A percentile compares a stretch with the other conserved stretches of the same genome.
Evolutionary conservation across 164 flowering plant genomes (phyloP).

Genomic region (Magnolia officinalis): DNA sequence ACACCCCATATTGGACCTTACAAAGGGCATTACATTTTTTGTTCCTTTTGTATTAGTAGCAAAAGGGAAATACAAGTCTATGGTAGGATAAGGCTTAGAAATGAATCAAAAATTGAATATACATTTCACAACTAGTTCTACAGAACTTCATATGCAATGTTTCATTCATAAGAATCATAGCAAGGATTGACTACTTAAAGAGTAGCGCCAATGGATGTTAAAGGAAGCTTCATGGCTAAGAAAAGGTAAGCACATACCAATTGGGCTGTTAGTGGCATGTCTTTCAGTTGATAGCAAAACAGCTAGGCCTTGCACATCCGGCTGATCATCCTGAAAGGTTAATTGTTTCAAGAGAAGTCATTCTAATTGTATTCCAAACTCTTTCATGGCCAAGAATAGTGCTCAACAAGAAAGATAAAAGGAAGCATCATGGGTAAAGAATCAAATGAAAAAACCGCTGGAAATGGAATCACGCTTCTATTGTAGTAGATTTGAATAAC

Average conservation of each 20-base stretch:
- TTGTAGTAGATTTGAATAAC: no score
- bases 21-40: no score
- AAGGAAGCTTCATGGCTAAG: not conserved
- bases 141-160: no score
- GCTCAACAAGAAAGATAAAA: not conserved
- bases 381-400: not conserved
- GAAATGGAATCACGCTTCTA: no score
- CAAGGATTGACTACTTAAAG: no score
- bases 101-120: no score
- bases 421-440: not conserved
- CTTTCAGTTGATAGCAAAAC: conserved; percentile 69
- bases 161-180: no score
- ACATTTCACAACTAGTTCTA: no score
- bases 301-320: conserved; percentile 86
- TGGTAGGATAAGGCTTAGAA: no score
- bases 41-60: no score
- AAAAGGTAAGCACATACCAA: conserved; percentile 45
- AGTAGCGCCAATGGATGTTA: not conserved
- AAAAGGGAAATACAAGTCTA: no score
- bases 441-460: not conserved
- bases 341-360: conserved; percentile 1
- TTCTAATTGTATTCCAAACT: not conserved
- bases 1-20: no score
- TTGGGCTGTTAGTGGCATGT: conserved; percentile 75
- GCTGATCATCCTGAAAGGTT: conserved; percentile 82